A percentile compares a stretch with the other conserved stretches of the same genome.
Evolutionary conservation across 306 rosid species (phyloP).

Genomic region (Cucurbita pepo): DNA sequence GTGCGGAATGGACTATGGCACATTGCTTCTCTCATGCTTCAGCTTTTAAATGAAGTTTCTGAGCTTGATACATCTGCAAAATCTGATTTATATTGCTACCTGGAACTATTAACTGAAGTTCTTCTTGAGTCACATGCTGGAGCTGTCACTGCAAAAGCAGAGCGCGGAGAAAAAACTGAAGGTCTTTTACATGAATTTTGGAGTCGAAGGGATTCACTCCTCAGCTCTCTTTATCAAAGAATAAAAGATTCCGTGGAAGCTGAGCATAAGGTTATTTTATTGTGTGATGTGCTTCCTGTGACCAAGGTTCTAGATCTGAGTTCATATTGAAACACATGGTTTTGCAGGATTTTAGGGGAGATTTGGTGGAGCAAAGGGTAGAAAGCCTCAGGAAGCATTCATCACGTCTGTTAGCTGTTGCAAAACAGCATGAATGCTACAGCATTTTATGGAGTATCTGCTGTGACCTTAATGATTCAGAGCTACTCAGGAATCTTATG

Average conservation of each 20-base stretch:
- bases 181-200: constrained; percentile 71
- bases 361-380: constrained; percentile 30
- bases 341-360: constrained; percentile 46
- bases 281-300: constrained; percentile 1
- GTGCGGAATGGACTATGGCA: constrained; percentile 79
- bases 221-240: constrained; percentile 51
- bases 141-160: constrained; percentile 75
- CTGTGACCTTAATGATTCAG: constrained; percentile 72
- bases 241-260: constrained; percentile 40
- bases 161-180: constrained; percentile 57
- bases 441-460: constrained; percentile 62
- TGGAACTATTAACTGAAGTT: constrained; percentile 66
- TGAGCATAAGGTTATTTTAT: constrained; percentile 39
- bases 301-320: constrained; percentile 10
- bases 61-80: constrained; percentile 43
- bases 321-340: constrained; percentile 18
- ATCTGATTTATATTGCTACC: constrained; percentile 47
- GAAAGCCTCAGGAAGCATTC: constrained; percentile 41
- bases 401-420: constrained; percentile 55
- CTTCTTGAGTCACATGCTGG: constrained; percentile 81
- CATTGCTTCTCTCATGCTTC: constrained; percentile 58
- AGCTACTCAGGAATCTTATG: constrained; percentile 65
- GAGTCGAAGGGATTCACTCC: constrained; percentile 75
- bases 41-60: constrained; percentile 51
- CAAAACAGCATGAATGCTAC: constrained; percentile 81